Evolutionary conservation across 192 early-diverging fungal species (phyloP).

Genomic region (Dissophora globulifera): DNA sequence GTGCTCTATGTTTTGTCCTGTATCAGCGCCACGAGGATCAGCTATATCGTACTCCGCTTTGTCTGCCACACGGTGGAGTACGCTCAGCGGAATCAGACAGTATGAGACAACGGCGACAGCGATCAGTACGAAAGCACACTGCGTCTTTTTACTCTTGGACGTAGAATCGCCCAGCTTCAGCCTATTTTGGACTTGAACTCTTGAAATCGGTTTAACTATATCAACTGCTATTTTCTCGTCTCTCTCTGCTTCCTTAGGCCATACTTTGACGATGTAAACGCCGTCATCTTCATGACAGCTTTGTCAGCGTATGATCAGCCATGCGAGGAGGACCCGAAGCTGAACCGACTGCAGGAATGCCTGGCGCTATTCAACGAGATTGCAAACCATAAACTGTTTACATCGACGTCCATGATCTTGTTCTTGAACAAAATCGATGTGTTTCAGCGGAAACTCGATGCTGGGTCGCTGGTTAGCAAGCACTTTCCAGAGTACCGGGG

Average conservation of each 20-base stretch:
- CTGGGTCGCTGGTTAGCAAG: slow-evolving; percentile 54
- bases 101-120: too few relatives aligned
- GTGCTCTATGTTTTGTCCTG: too few relatives aligned
- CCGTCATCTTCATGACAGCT: slow-evolving; percentile 76
- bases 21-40: too few relatives aligned
- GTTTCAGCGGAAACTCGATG: slow-evolving; percentile 63
- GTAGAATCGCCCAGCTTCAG: too few relatives aligned
- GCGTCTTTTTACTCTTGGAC: too few relatives aligned
- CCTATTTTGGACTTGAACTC: too few relatives aligned
- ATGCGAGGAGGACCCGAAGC: slow-evolving; percentile 67
- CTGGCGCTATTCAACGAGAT: slow-evolving; percentile 56
- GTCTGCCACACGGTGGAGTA: too few relatives aligned
- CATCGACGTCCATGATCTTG: slow-evolving; percentile 65
- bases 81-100: too few relatives aligned
- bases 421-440: slow-evolving; percentile 78
- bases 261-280: slow-evolving; percentile 77
- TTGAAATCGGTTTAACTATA: too few relatives aligned
- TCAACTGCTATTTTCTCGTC: not conserved
- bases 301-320: slow-evolving; percentile 73
- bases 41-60: too few relatives aligned
- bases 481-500: slow-evolving; percentile 69
- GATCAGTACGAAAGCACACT: too few relatives aligned
- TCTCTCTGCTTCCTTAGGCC: slow-evolving; percentile 39
- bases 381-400: slow-evolving; percentile 61
- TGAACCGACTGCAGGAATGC: slow-evolving; percentile 66